Base-by-base conservation (phyloP, 768 basidiomycete genomes). In the Mycena rosella region DNA sequence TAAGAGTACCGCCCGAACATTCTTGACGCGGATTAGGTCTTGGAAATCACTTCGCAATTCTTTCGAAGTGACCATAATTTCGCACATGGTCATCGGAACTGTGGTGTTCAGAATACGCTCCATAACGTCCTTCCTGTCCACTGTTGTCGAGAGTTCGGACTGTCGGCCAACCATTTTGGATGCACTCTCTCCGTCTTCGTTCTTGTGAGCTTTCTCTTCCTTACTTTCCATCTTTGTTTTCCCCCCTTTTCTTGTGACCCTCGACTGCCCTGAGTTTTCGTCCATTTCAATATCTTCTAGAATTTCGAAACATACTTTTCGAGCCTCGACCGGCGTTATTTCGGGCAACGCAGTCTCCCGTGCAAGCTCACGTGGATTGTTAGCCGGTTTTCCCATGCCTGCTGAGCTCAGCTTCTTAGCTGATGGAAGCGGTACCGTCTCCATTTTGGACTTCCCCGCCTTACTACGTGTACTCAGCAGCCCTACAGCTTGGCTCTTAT, bases 1-100 rank as follows among this genome's bases (percentile, higher is more conserved):
- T 4, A 68, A 5, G 6, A 63, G 20, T 0, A 60, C 48, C 0
- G 67, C 61, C 2, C 36, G 30, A 9, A 60, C 62, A 52, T 64
- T 64, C 29, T 61, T 65, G 2, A 61, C 58, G 30, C 36, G 32
- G 8, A 65, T 64, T n/a, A n/a, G n/a, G 11, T 69, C 68, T 29
- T 61, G 45, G 3, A 69, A 34, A 15, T 56, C 48, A 9, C 38
- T 51, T 2, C 51, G 57, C 4, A 69, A 26, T 15, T 69, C 63
- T 42, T 65, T 69, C 0, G 63, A 47, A 29, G n/a, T n/a, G n/a
- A n/a, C n/a, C 47, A 61, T 42, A 0, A 57, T 22, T 45, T 64
- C 57, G 1, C 61, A 34, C 0, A 69, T n/a, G 5, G 63, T 30
- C 58, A 65, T 47, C 0, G 52, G n/a, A 18, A 64, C 27, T 7